Evolutionary conservation across 306 rosid species (phyloP).

Genomic region (Mimosa bimucronata): DNA sequence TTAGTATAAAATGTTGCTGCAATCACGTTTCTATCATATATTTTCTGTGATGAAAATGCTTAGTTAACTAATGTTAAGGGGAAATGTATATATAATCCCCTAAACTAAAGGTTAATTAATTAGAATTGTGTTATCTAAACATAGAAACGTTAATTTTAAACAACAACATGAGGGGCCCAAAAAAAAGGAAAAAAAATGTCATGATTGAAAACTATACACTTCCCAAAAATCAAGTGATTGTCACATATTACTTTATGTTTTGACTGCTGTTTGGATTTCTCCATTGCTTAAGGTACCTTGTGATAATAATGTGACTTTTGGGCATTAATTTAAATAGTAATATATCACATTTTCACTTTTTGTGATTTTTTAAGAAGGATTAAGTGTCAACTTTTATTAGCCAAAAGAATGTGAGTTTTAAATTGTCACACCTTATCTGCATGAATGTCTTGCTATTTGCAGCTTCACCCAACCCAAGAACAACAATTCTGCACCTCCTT

Average conservation of each 20-base stretch:
- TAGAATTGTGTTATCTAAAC: background rate
- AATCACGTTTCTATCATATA: background rate
- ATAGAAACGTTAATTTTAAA: background rate
- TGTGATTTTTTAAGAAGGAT: background rate
- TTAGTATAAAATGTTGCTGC: background rate
- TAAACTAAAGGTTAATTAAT: background rate
- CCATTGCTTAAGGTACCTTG: background rate
- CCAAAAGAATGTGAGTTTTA: background rate
- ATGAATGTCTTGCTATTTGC: slow-evolving; percentile 13
- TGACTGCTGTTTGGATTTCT: background rate
- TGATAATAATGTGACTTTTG: background rate
- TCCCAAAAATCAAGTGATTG: background rate
- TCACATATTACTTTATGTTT: background rate
- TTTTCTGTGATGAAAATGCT: background rate
- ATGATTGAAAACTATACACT: background rate
- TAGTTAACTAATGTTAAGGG: background rate
- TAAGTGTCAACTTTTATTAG: background rate
- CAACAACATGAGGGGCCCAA: no score
- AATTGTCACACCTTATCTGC: background rate
- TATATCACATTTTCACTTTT: background rate
- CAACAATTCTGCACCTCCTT: background rate
- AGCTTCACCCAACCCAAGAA: slow-evolving; percentile 2
- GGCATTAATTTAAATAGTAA: background rate
- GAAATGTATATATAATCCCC: background rate
- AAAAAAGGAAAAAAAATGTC: background rate